Base-by-base conservation (phyloP, 2,329 filamentous ascomycete genomes). In the Verticillium dahliae region DNA sequence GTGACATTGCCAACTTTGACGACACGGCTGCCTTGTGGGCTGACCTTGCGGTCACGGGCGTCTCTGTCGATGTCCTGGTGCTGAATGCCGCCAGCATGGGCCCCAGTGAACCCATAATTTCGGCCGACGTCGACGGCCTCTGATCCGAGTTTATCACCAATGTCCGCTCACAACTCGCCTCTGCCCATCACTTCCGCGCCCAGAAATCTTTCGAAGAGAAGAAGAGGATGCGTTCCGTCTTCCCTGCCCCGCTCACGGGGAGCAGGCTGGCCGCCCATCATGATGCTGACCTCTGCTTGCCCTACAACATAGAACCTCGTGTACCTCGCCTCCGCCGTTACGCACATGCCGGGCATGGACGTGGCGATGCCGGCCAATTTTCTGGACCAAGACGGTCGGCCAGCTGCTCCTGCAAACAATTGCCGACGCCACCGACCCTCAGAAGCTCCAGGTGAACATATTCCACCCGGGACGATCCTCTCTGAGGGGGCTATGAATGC, bases 341-440 rank as follows among this genome's bases (percentile, higher is more conserved):
- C 22, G n/a, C 45, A 50, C 45, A 50, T 9, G n/a, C 45, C 15
- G 11, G 45, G 15, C 18, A 7, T 50, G n/a, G 45, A 22, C 2
- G 18, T 22, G 45, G 7, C 18, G 9, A 9, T 67, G 5, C 68
- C 70, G 1, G 67, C 64, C 2, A 79, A 79, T 60, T 68, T 69
- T 1, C 57, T 76, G 22, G 22, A 75, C 75, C 31, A 81, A 81
- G 67, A 72, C 70, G 18, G 66, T 75, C 0, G 70, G 70, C 0
- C 72, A 75, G 0, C 62, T 74, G 9, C 62, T 72, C 7, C 63
- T 80, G 39, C 76, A 80, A 67, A 63, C 71, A 35, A 69, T 79
- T 9, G 76, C 76, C 4, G 65, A 71, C n/a, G 75, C 78, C 6
- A 67, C 69, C 0, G 58, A 68, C 1, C 34, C 66, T 0, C 59